phyloP scores from a whole-genome alignment of 2,329 filamentous ascomycete species.

The Lasiodiplodia gonubiensis region DNA sequence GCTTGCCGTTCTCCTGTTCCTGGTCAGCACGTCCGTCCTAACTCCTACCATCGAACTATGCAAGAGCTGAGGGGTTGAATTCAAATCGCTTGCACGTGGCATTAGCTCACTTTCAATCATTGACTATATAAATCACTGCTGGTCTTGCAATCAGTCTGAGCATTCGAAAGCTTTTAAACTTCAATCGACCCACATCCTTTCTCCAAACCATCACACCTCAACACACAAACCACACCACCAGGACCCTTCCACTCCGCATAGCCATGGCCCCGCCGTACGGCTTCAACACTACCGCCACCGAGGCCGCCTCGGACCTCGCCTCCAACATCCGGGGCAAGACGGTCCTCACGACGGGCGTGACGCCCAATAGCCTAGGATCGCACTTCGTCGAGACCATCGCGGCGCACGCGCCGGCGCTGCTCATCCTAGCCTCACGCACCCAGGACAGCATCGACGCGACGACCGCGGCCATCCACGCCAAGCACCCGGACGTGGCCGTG shows the following conservation, averaged over 20 bases:
- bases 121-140: too few species aligned
- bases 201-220: not conserved
- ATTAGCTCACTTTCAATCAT: not conserved
- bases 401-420: constrained; percentile 36
- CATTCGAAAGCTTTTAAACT: not conserved
- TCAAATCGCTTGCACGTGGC: not conserved
- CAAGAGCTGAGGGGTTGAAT: not conserved
- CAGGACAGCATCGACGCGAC: constrained; percentile 48
- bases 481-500: constrained; percentile 43
- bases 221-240: not conserved
- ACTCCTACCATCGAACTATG: not conserved
- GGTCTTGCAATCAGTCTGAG: not conserved
- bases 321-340: constrained; percentile 11
- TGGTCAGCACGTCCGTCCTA: not conserved
- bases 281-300: constrained; percentile 35
- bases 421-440: constrained; percentile 51
- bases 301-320: not conserved
- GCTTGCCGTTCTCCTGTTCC: not conserved
- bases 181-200: not conserved
- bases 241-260: too few species aligned
- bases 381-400: constrained; percentile 39
- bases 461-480: constrained; percentile 43
- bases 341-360: constrained; percentile 36
- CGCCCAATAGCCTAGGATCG: constrained; percentile 40
- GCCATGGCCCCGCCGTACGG: constrained; percentile 33